Percentiles rank a stretch among this genome's conserved stretches.
Evolutionary conservation across 345 rosid species (phyloP).

Genomic region (Leavenworthia alabamica): DNA sequence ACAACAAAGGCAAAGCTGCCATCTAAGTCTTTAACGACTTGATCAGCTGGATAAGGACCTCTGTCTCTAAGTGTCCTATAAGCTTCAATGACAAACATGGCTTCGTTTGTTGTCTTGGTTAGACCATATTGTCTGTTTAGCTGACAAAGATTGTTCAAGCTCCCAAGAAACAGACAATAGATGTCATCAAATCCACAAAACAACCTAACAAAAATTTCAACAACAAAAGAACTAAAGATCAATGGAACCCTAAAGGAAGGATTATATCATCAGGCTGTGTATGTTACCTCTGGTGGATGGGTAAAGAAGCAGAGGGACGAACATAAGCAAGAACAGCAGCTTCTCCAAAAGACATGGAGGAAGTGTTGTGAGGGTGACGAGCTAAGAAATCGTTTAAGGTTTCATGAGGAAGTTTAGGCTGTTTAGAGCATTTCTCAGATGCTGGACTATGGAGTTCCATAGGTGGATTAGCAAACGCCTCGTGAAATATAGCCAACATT

Average conservation of each 20-base stretch:
- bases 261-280: not conserved
- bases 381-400: conserved; percentile 58
- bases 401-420: conserved; percentile 59
- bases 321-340: conserved; percentile 68
- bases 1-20: conserved; percentile 91
- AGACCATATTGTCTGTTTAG: conserved; percentile 78
- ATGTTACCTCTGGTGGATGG: conserved; percentile 50
- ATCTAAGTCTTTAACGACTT: conserved; percentile 84
- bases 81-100: conserved; percentile 78
- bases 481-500: conserved; percentile 75
- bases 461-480: conserved; percentile 76
- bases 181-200: conserved; percentile 78
- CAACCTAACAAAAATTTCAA: conserved; percentile 20
- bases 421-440: conserved; percentile 40
- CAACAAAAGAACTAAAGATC: not conserved
- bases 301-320: conserved; percentile 34
- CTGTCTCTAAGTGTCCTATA: conserved; percentile 84
- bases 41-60: conserved; percentile 93
- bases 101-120: conserved; percentile 65
- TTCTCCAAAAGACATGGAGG: conserved; percentile 61
- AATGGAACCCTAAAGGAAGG: not conserved
- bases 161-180: conserved; percentile 75
- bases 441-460: conserved; percentile 94
- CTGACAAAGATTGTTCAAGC: conserved; percentile 57
- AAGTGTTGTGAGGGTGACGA: conserved; percentile 47